Base-by-base conservation (phyloP, 139 green algal species). In the Astrephomene gubernaculifera region DNA sequence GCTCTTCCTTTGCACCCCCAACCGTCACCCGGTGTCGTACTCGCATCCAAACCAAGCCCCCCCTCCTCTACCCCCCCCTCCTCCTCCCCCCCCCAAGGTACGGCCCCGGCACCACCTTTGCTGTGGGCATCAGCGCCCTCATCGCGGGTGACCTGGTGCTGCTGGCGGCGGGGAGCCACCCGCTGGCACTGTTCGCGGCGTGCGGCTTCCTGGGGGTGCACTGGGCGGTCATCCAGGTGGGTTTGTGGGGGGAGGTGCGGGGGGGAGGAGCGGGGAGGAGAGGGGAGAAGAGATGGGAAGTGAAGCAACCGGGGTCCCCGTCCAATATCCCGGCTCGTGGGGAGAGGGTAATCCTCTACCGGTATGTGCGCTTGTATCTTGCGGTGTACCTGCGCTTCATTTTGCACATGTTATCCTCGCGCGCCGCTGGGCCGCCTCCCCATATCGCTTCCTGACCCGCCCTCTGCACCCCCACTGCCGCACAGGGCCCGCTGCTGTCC, bases 131-230 rank as follows among this genome's bases (percentile, higher is more conserved):
- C 83, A 44, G 53, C 44, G 65, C 87, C 0, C 83, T 93, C 19
- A 88, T 94, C 35, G 78, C 83, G 24, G 91, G 88, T 41, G 80
- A 94, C 88, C 84, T 93, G 24, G 69, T 87, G 38, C 86, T 94
- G 76, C 69, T 94, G 74, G 35, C 87, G 31, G 82, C 53, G 27
- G 89, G 86, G 3, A n/a, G 71, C 0, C 85, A 91, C 85, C 84
- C 82, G 3, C 38, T 79, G 64, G 91, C 91, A 2, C 83, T 94
- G 33, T 94, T 94, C 80, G 83, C 71, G 1, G 74, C 91, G 0
- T 88, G 85, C 43, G 29, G 82, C n/a, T 90, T 93, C 83, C 88
- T 92, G 86, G 91, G 91, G 29, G 89, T 90, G 60, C 90, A 94
- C 57, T 91, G 87, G 87, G 90, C 87, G 4, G 90, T 93, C 33